Base-by-base conservation (phyloP, 805 yeast genomes). In the Deakozyma indianensis region DNA sequence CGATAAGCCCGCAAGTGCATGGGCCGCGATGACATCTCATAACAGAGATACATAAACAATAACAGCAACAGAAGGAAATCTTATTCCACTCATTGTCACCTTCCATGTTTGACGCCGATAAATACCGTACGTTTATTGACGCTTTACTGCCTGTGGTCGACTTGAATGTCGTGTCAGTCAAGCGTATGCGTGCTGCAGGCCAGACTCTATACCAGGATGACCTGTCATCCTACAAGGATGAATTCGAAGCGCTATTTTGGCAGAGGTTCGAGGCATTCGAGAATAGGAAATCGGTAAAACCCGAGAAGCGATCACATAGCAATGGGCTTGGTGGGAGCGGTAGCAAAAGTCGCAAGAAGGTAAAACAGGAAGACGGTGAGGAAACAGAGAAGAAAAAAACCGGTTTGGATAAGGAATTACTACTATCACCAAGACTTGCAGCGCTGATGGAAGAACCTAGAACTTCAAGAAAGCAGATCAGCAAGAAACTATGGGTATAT, bases 381-480 rank as follows among this genome's bases (percentile, higher is more conserved):
- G 28, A 25, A 25, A 25, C 14, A 25, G 7, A 55, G 9, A 53
- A 69, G 23, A 66, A 64, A n/a, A 47, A 45, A 20, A 51, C 50
- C 29, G 54, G 58, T 14, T 53, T 52, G 42, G 65, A 70, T 41
- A 65, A 67, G 32, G 74, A 72, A 18, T 57, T 69, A 60, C 59
- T 59, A 7, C 58, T 82, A 22, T 74, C 82, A 24, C 66, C 71
- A 2, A 71, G 70, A 32, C 65, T 84, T 25, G 66, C 69, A 43
- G 67, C 57, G 2, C 58, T 84, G 15, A 56, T 83, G 5, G 74
- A 72, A 1, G 64, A 54, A 18, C 46, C 57, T 1, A 69, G 68
- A 45, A 55, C 75, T 40, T 70, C 88, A 2, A 64, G 94, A 52
- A 78, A 90, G 0, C 80, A 80, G 56, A 78, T 81, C 16, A 87